phyloP scores from a whole-genome alignment of 2,329 filamentous ascomycete genomes.

The Sporothrix pallida region DNA sequence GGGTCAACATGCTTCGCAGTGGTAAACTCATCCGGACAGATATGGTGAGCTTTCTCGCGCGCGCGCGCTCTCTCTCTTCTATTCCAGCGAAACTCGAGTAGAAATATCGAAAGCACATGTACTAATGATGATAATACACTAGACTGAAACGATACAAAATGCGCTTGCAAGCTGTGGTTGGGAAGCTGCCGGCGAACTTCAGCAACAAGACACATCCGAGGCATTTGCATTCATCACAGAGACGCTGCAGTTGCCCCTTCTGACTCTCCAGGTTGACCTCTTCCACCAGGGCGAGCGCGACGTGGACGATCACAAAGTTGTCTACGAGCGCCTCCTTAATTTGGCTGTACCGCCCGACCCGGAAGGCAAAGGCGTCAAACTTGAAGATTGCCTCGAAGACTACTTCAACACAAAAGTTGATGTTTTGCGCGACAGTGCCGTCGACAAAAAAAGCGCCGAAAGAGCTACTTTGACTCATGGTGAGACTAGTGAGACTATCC shows the following conservation, averaged over 20 bases:
- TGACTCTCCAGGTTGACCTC: constrained; percentile 91
- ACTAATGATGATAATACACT: neutral
- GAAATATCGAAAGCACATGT: neutral
- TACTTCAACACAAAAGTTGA: constrained; percentile 96
- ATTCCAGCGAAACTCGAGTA: too few relatives aligned
- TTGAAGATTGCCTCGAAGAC: constrained; percentile 90
- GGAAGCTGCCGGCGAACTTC: constrained; percentile 75
- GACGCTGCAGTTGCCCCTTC: constrained; percentile 81
- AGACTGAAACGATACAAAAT: constrained; percentile 66
- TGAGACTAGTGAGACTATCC: constrained; percentile 47
- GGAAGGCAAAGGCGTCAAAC: constrained; percentile 71
- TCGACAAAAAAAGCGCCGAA: constrained; percentile 56
- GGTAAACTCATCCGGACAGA: constrained; percentile 86
- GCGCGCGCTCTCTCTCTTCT: too few relatives aligned
- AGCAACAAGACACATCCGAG: constrained; percentile 94
- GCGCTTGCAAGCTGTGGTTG: constrained; percentile 85
- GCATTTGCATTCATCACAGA: constrained; percentile 95
- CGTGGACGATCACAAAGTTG: constrained; percentile 89
- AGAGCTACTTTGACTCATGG: constrained; percentile 38
- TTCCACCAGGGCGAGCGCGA: constrained; percentile 85
- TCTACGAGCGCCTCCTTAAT: constrained; percentile 89
- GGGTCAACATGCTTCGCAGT: constrained; percentile 89
- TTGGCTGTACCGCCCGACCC: constrained; percentile 83
- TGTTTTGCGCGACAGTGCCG: constrained; percentile 73
- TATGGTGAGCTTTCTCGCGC: constrained; percentile 59